These are phyloP conservation scores for Pyrus hybrid DNA, from an alignment of 331 rosid genomes.

Conservation along the genomic window DNA sequence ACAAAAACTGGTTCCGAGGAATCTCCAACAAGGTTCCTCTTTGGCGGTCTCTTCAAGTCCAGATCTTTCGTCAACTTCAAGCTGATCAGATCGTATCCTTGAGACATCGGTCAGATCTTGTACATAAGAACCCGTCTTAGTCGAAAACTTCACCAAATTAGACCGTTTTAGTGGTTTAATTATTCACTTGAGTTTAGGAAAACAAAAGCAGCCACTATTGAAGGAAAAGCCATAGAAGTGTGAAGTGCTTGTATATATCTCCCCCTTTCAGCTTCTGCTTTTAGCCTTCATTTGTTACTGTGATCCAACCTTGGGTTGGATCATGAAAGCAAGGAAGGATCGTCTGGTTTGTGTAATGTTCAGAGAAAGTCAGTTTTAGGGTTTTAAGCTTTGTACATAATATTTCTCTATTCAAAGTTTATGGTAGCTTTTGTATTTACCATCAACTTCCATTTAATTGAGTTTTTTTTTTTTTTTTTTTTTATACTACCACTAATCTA, in stretches of 20 bases:
- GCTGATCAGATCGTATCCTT: constrained; percentile 66
- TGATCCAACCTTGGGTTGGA: constrained; percentile 25
- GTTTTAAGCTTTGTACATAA: constrained; percentile 35
- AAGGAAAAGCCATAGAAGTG: constrained; percentile 3
- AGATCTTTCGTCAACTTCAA: constrained; percentile 87
- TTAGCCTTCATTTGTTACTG: constrained; percentile 23
- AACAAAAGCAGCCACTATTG: constrained; percentile 16
- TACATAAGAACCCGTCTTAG: constrained; percentile 28
- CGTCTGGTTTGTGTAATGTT: constrained; percentile 16
- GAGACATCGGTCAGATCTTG: constrained; percentile 20
- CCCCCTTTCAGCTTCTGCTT: constrained; percentile 12
- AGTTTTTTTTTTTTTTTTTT: background rate
- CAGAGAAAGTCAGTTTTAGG: constrained; percentile 17
- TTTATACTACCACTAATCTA: background rate
- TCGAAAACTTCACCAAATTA: constrained; percentile 12
- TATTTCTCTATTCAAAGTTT: background rate
- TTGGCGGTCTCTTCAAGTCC: constrained; percentile 89
- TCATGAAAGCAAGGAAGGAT: constrained; percentile 25
- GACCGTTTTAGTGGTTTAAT: constrained; percentile 18
- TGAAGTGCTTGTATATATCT: constrained; percentile 30
- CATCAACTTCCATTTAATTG: background rate
- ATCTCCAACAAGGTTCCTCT: constrained; percentile 74
- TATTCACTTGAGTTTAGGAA: constrained; percentile 20
- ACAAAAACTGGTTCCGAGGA: constrained; percentile 55
- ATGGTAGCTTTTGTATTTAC: background rate